phyloP scores from a whole-genome alignment of 352 stramenopile genomes.

The Thraustochytrium striatum region DNA sequence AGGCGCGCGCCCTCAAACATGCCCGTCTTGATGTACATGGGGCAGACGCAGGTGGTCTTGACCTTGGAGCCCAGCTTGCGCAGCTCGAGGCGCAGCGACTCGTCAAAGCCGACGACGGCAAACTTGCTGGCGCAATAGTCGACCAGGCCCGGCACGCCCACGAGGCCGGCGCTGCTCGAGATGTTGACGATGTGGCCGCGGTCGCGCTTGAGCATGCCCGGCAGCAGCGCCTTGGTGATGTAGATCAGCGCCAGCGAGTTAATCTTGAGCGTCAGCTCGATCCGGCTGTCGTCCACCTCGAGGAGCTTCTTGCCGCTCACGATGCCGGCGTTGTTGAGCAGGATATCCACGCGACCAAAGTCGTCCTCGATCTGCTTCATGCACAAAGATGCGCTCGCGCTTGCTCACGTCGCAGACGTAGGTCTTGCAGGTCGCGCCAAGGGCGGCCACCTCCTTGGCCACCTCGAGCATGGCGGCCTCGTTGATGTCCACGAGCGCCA shows the following conservation, averaged over 20 bases:
- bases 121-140: slow-evolving; percentile 62
- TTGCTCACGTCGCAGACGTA: slow-evolving; percentile 15
- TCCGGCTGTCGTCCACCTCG: slow-evolving; percentile 49
- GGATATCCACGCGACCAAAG: slow-evolving; percentile 62
- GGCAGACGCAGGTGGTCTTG: slow-evolving; percentile 51
- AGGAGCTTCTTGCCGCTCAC: slow-evolving; percentile 57
- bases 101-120: slow-evolving; percentile 59
- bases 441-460: slow-evolving; percentile 27
- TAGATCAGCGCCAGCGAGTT: slow-evolving; percentile 58
- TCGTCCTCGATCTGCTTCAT: slow-evolving; percentile 66
- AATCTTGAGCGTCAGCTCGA: slow-evolving; percentile 56
- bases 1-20: slow-evolving; percentile 54
- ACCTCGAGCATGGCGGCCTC: slow-evolving; percentile 32
- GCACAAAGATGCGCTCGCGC: slow-evolving; percentile 54
- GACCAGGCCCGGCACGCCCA: slow-evolving; percentile 56
- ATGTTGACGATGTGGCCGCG: slow-evolving; percentile 56
- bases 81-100: slow-evolving; percentile 58
- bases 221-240: slow-evolving; percentile 59
- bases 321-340: slow-evolving; percentile 63
- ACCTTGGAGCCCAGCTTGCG: slow-evolving; percentile 52
- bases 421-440: background rate
- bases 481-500: slow-evolving; percentile 53
- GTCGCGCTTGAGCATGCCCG: slow-evolving; percentile 56
- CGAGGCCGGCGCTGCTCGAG: slow-evolving; percentile 53
- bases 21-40: slow-evolving; percentile 55